Evolutionary conservation across 208 protist species (phyloP), one percentile per base, ranked within the genome.

Genomic region (Crithidia sp.): DNA sequence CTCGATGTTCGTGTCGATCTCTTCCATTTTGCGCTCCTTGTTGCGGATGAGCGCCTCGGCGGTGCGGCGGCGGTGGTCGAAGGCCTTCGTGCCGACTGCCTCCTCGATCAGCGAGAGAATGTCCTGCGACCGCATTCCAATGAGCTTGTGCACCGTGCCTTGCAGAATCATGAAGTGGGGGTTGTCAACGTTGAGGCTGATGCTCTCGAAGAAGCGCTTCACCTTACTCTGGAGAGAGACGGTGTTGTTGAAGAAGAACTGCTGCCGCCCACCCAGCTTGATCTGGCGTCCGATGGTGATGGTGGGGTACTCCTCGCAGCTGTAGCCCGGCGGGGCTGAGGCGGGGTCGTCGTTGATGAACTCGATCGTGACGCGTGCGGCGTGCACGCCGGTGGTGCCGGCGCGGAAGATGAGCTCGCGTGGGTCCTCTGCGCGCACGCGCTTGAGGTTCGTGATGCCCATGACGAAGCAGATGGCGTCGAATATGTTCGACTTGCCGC

Each of bases 401-500:
- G 99, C 91, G 79, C 99, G 99, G 83, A 99, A 99, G 10, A 99
- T 98, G 0, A 99, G 90, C 73, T 99, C 99, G 19, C 99, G 89
- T 17, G 99, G 86, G 67, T 98, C 97, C 43, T 90, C 87, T 0
- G 98, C 99, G 50, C 99, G 96, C 17, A 99, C 98, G 63, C 99
- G 90, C 45, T 92, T 95, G n/a, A 99, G 79, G 70, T 99, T 99
- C 0, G 98, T 98, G 66, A 99, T 99, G 69, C 99, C 99, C 50
- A 99, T 95, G 49, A 99, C 99, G 80, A 99, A 99, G 83, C 99
- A 99, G 77, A 99, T 99, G n/a, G 98, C 91, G 83, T 99, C 99
- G 43, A 99, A 96, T 63, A 99, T 99, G 88, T 99, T 99, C 16
- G 96, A 99, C 87, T 99, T 99, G 4, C 99, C 99, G 71, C 92